phyloP scores from a whole-genome alignment of 2,329 filamentous ascomycete species.

The Plenodomus biglobosus region DNA sequence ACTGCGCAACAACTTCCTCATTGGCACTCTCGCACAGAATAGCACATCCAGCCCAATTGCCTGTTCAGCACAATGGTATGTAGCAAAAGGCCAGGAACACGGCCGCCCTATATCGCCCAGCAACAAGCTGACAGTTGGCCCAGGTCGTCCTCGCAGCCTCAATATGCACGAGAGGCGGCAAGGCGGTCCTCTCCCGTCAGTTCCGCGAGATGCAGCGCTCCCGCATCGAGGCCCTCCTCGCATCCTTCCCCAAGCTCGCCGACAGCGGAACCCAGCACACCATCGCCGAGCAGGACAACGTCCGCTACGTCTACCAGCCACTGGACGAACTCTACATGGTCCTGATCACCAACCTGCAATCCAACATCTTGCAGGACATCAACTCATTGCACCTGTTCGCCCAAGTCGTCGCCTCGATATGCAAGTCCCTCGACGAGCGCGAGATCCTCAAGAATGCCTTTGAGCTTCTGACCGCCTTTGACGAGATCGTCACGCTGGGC shows the following conservation, averaged over 20 bases:
- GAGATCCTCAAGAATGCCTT: slow-evolving; percentile 95
- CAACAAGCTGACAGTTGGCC: slow-evolving; percentile 22
- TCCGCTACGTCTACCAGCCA: slow-evolving; percentile 98
- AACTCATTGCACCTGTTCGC: slow-evolving; percentile 97
- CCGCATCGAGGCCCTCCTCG: slow-evolving; percentile 91
- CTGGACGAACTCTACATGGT: slow-evolving; percentile 99
- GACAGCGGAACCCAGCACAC: slow-evolving; percentile 97
- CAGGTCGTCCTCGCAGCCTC: slow-evolving; percentile 98
- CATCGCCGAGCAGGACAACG: slow-evolving; percentile 98
- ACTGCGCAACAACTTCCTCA: background rate
- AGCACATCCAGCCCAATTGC: too few species aligned
- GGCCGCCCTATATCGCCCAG: background rate
- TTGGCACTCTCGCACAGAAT: background rate
- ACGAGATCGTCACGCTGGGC: slow-evolving; percentile 92
- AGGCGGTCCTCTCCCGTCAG: slow-evolving; percentile 95
- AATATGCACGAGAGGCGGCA: slow-evolving; percentile 97
- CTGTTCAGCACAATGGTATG: slow-evolving; percentile 33
- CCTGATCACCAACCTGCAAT: slow-evolving; percentile 98
- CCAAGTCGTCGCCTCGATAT: slow-evolving; percentile 94
- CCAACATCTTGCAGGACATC: slow-evolving; percentile 98
- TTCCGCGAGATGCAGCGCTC: slow-evolving; percentile 98
- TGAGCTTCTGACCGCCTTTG: slow-evolving; percentile 93
- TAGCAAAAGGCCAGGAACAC: too few species aligned
- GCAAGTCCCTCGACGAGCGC: slow-evolving; percentile 91
- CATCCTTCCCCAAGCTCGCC: slow-evolving; percentile 96